Evolutionary conservation across 2,329 filamentous ascomycete genomes (phyloP).

Genomic region (Colletotrichum tanaceti): DNA sequence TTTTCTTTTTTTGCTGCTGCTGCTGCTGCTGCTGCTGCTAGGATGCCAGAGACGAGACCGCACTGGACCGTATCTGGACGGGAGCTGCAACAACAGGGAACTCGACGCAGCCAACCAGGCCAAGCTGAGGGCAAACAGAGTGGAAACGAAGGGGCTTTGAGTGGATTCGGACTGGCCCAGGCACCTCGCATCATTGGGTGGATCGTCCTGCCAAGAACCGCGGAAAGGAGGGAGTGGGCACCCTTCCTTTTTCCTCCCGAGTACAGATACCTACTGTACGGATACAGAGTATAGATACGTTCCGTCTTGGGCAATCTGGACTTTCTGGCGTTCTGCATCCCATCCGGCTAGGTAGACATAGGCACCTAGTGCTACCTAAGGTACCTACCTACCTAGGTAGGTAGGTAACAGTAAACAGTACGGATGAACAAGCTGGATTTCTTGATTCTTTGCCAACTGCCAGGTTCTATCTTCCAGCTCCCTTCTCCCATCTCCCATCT

Average conservation of each 20-base stretch:
- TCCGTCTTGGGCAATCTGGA: conserved; percentile 1
- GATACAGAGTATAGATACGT: too few species aligned
- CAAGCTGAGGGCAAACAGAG: background rate
- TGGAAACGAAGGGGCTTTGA: conserved; percentile 11
- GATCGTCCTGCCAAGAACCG: conserved; percentile 32
- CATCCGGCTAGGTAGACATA: too few species aligned
- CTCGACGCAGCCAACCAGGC: conserved; percentile 28
- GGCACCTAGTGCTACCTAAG: too few species aligned
- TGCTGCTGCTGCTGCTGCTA: background rate
- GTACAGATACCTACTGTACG: too few species aligned
- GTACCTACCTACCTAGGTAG: too few species aligned
- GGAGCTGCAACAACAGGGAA: conserved; percentile 24
- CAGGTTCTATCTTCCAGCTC: background rate
- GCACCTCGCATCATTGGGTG: conserved; percentile 22
- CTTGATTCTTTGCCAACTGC: conserved; percentile 1
- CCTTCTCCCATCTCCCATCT: too few species aligned
- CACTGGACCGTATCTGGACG: conserved; percentile 21
- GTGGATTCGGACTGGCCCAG: conserved; percentile 17
- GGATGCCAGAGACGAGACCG: conserved; percentile 12
- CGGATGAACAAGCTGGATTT: background rate
- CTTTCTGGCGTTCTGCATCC: background rate
- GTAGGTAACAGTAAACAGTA: too few species aligned
- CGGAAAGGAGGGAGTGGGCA: conserved; percentile 36
- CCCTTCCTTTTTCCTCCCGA: conserved; percentile 14
- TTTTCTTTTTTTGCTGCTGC: background rate